Conservation (phyloP, 164 flowering plant genomes). For the Vitis labrusca region DNA sequence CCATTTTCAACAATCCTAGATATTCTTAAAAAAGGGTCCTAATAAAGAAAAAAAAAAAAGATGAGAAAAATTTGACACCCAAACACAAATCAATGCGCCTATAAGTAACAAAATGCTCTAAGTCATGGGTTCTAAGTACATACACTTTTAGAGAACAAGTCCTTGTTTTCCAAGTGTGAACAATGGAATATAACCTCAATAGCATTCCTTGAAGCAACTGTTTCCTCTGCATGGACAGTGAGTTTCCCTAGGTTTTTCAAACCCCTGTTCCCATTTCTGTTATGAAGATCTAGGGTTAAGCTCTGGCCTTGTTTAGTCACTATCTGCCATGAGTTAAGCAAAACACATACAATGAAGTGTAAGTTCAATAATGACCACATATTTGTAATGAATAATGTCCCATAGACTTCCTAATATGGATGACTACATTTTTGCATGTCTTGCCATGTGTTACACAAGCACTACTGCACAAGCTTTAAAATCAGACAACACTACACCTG, state of each 20-base stretch:
- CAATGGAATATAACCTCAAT: slow-evolving; percentile 70
- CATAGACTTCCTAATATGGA: too few relatives aligned
- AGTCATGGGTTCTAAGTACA: slow-evolving; percentile 10
- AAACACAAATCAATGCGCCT: too few relatives aligned
- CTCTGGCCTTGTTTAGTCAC: slow-evolving; percentile 47
- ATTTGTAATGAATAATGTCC: background rate
- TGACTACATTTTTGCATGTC: too few relatives aligned
- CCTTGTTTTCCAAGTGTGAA: slow-evolving; percentile 65
- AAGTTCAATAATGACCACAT: background rate
- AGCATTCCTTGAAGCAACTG: slow-evolving; percentile 57
- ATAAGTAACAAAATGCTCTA: too few relatives aligned
- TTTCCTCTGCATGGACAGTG: slow-evolving; percentile 81
- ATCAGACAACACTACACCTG: background rate
- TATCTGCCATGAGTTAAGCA: slow-evolving; percentile 43
- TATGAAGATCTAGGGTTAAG: slow-evolving; percentile 49
- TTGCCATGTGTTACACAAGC: background rate
- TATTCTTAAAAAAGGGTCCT: slow-evolving; percentile 37
- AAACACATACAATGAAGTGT: background rate
- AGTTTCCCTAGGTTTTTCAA: slow-evolving; percentile 45
- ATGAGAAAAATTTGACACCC: too few relatives aligned
- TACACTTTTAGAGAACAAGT: slow-evolving; percentile 86
- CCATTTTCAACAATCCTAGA: slow-evolving; percentile 76
- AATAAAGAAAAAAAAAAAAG: too few relatives aligned
- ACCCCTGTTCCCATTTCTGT: slow-evolving; percentile 23
- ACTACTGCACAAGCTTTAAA: background rate